Evolutionary conservation across 2,329 filamentous ascomycete genomes (phyloP), one percentile per base, ranked within the genome.

Genomic region (Arachnopeziza araneosa): DNA sequence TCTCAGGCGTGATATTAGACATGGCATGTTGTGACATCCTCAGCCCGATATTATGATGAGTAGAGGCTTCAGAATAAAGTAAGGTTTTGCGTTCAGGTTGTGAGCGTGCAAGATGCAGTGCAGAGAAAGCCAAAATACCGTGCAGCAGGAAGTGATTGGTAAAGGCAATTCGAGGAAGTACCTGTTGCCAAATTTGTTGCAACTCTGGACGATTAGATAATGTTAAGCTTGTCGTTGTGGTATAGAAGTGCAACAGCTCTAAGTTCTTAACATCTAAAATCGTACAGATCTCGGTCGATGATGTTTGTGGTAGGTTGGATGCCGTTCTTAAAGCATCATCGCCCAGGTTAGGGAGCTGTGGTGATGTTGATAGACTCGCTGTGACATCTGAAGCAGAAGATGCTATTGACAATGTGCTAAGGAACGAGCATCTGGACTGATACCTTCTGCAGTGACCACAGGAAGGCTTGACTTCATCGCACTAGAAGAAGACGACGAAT

Each of bases 221-320:
- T 24, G 61, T 62, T 9, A 57, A 32, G 50, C 59, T 57, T 32
- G 63, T 64, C 24, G 52, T 55, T 24, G 61, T 54, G 26, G 63
- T 61, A 50, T 60, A 65, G 44, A 59, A 57, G 36, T 65, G 59
- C 21, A 65, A 55, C 14, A 65, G 57, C 53, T 64, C 62, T 14
- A 44, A 24, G 55, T 63, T 57, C n/a, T 49, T 30, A 52, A 61
- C 32, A 44, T 22, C 24, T 24, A 36, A 61, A 14, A 19, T 49
- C 30, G 6, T 49, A 50, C 36, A 49, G 50, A 44, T 26, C 23
- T 24, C 51, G 24, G 55, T 48, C 30, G 50, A 26, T 7, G 24
- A 51, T 50, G 3, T 24, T 30, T 26, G 14, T 14, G 55, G 48
- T 51, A 24, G 52, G 9, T 49, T 44, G 36, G 50, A n/a, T 9